A percentile compares a stretch with the other conserved stretches of the same genome.
phyloP scores from a whole-genome alignment of 257 asterid species.

The Euphrasia confusa region DNA sequence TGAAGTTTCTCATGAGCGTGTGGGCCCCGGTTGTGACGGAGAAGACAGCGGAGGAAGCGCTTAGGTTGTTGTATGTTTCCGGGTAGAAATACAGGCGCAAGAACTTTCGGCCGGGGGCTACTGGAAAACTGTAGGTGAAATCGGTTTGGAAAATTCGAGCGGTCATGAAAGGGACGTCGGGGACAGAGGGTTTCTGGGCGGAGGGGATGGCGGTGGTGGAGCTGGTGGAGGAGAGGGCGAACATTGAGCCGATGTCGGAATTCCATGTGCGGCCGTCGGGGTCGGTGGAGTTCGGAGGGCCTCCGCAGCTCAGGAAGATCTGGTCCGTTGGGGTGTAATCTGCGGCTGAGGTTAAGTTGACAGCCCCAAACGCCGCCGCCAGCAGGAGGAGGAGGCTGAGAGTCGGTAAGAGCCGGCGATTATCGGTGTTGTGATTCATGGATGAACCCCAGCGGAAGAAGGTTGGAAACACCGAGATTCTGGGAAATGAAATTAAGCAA shows the following conservation, averaged over 20 bases:
- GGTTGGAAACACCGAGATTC: neutral
- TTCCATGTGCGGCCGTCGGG: conserved; percentile 69
- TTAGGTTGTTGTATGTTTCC: conserved; percentile 49
- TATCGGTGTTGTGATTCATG: conserved; percentile 24
- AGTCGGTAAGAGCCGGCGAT: conserved; percentile 1
- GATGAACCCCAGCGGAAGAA: neutral
- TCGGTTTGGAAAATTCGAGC: conserved; percentile 71
- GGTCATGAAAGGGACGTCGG: conserved; percentile 75
- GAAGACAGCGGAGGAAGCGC: conserved; percentile 56
- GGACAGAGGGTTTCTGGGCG: conserved; percentile 69
- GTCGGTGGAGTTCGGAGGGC: conserved; percentile 58
- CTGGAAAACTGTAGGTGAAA: conserved; percentile 78
- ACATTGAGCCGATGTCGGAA: conserved; percentile 68
- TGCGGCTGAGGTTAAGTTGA: conserved; percentile 32
- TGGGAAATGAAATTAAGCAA: conserved; percentile 16
- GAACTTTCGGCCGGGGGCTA: conserved; percentile 73
- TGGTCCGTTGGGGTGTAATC: conserved; percentile 64
- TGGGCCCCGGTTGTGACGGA: conserved; percentile 48
- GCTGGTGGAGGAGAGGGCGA: conserved; percentile 37
- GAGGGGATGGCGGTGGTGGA: conserved; percentile 53
- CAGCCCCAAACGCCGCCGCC: conserved; percentile 17
- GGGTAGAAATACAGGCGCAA: conserved; percentile 83
- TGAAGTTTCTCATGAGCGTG: conserved; percentile 67
- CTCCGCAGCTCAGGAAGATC: conserved; percentile 82
- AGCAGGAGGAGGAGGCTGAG: conserved; percentile 22